Evolutionary conservation across 441 rosid genomes (phyloP).

Genomic region (Corymbia calophylla): DNA sequence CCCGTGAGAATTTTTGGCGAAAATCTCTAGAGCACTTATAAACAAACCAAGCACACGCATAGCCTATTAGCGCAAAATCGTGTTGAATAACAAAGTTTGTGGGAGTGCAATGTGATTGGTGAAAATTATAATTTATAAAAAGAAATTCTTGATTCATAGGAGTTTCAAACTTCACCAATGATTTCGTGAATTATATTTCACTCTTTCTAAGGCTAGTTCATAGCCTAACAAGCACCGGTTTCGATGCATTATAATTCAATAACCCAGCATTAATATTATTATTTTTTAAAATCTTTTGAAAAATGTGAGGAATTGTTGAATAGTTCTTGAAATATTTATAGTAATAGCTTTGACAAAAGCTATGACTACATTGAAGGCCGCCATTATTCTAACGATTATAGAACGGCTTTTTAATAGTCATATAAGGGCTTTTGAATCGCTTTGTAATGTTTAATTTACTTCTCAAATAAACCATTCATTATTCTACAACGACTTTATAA

Average conservation of each 20-base stretch:
- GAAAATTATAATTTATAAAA: too few species aligned
- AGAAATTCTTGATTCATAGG: too few species aligned
- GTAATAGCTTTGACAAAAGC: too few species aligned
- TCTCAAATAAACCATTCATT: neutral
- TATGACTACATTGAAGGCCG: neutral
- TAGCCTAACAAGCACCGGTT: neutral
- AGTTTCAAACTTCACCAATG: too few species aligned
- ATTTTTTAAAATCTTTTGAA: too few species aligned
- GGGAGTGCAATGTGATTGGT: too few species aligned
- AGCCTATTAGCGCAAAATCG: too few species aligned
- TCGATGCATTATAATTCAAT: neutral
- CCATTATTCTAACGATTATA: too few species aligned
- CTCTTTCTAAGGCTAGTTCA: neutral
- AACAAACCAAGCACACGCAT: neutral
- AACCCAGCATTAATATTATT: neutral
- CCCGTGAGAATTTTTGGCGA: neutral
- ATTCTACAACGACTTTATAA: neutral
- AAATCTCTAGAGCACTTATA: too few species aligned
- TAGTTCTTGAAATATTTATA: too few species aligned
- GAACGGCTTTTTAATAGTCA: neutral
- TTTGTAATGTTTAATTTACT: neutral
- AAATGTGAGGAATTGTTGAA: too few species aligned
- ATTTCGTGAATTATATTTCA: too few species aligned
- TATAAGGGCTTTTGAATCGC: neutral
- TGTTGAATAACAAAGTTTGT: neutral